A percentile compares a stretch with the other conserved stretches of the same genome.
phyloP scores from a whole-genome alignment of 441 rosid genomes.

The Caryocar brasiliense region DNA sequence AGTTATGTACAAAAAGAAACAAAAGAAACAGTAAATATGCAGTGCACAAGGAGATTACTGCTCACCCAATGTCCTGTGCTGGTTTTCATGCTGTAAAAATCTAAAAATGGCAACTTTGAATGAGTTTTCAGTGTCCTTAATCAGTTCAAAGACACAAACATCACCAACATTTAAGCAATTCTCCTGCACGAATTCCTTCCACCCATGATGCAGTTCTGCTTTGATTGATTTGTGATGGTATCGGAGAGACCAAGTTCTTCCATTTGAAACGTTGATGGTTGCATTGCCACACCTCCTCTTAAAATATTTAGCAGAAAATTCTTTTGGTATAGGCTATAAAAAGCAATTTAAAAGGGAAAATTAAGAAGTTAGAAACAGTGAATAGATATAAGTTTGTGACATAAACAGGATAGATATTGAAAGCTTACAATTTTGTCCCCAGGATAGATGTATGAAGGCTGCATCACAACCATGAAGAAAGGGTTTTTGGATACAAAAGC shows the following conservation, averaged over 20 bases:
- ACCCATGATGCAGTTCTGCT: conserved; percentile 2
- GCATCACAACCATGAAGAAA: conserved; percentile 11
- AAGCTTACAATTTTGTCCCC: conserved; percentile 11
- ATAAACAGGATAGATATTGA: background rate
- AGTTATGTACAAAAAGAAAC: background rate
- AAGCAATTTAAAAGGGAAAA: background rate
- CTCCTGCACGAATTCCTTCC: conserved; percentile 15
- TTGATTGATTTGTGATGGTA: background rate
- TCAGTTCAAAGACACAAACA: conserved; percentile 21
- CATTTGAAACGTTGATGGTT: background rate
- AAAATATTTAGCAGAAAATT: conserved; percentile 7
- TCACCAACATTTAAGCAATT: conserved; percentile 17
- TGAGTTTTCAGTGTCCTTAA: background rate
- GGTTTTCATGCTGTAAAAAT: background rate
- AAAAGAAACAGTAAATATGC: no score
- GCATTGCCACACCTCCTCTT: background rate
- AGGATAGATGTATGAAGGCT: conserved; percentile 8
- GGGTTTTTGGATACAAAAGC: conserved; percentile 14
- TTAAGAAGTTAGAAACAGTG: background rate
- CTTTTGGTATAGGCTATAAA: conserved; percentile 2
- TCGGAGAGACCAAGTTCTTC: conserved; percentile 14
- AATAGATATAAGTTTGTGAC: no score
- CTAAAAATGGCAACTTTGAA: conserved; percentile 9
- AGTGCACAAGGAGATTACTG: no score
- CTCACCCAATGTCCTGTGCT: background rate